Conservation (phyloP, 495 filamentous ascomycete genomes). For the Mytilinidion resinicola region DNA sequence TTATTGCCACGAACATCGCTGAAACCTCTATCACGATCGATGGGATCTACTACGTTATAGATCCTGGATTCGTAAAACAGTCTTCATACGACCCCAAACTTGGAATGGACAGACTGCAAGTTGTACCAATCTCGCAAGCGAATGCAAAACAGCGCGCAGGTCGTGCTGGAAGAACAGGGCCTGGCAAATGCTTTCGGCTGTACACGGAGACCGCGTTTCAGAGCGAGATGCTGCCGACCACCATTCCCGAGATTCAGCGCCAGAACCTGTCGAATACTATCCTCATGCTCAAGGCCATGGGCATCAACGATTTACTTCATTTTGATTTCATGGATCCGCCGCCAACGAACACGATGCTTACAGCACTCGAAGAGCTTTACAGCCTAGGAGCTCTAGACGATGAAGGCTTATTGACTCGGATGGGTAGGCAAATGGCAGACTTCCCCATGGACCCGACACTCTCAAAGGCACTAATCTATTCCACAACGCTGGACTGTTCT, state of each 20-base stretch:
- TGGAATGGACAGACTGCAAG: constrained; percentile 92
- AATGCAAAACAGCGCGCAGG: constrained; percentile 94
- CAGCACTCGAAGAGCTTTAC: constrained; percentile 91
- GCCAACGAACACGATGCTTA: constrained; percentile 95
- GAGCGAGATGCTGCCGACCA: constrained; percentile 93
- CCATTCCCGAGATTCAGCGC: constrained; percentile 93
- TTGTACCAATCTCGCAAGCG: constrained; percentile 93
- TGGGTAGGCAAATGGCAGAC: constrained; percentile 95
- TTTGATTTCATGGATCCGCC: constrained; percentile 99
- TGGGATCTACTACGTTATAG: constrained; percentile 93
- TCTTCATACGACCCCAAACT: constrained; percentile 95
- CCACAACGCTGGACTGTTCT: constrained; percentile 78
- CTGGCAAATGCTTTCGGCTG: constrained; percentile 91
- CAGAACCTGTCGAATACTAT: constrained; percentile 94
- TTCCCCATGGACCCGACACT: constrained; percentile 90
- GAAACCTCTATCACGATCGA: constrained; percentile 98
- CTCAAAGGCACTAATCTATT: constrained; percentile 83
- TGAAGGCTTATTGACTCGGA: constrained; percentile 86
- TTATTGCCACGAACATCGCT: constrained; percentile 98
- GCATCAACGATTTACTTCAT: constrained; percentile 93
- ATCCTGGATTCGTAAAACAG: constrained; percentile 96
- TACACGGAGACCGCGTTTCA: constrained; percentile 96
- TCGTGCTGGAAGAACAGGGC: constrained; percentile 87
- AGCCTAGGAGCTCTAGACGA: constrained; percentile 89
- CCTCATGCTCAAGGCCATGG: constrained; percentile 98